phyloP scores from a whole-genome alignment of 1,139 yeast species.

The Scheffersomyces lignicola region DNA sequence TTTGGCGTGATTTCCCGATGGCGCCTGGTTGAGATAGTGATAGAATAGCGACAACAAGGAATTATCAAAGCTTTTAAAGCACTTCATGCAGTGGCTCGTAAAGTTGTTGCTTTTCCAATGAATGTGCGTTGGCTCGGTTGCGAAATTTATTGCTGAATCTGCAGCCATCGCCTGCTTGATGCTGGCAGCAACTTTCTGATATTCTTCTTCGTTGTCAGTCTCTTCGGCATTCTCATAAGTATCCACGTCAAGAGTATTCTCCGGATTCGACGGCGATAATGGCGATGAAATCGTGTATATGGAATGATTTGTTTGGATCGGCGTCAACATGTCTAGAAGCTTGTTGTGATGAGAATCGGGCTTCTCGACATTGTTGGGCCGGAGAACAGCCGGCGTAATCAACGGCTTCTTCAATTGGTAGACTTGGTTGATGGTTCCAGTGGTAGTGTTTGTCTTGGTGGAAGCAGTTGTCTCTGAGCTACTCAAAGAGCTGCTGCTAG shows the following conservation, averaged over 20 bases:
- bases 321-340: background rate
- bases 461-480: slow-evolving; percentile 24
- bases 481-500: background rate
- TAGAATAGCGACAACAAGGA: slow-evolving; percentile 17
- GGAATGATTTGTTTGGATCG: slow-evolving; percentile 3
- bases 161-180: slow-evolving; percentile 3
- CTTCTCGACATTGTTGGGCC: slow-evolving; percentile 21
- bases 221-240: background rate
- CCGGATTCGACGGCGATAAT: background rate
- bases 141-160: slow-evolving; percentile 3
- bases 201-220: slow-evolving; percentile 5
- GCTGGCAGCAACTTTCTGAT: background rate
- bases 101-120: slow-evolving; percentile 46
- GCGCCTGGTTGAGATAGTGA: slow-evolving; percentile 7
- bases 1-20: slow-evolving; percentile 7
- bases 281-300: slow-evolving; percentile 3
- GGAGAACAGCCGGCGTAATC: slow-evolving; percentile 43
- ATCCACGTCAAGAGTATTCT: background rate
- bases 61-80: slow-evolving; percentile 37
- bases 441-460: slow-evolving; percentile 23
- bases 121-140: slow-evolving; percentile 35
- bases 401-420: slow-evolving; percentile 42
- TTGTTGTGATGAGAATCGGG: background rate
- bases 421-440: slow-evolving; percentile 21
- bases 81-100: slow-evolving; percentile 43